Evolutionary conservation across 2,329 filamentous ascomycete species (phyloP).

Genomic region (Penicillium decumbens): DNA sequence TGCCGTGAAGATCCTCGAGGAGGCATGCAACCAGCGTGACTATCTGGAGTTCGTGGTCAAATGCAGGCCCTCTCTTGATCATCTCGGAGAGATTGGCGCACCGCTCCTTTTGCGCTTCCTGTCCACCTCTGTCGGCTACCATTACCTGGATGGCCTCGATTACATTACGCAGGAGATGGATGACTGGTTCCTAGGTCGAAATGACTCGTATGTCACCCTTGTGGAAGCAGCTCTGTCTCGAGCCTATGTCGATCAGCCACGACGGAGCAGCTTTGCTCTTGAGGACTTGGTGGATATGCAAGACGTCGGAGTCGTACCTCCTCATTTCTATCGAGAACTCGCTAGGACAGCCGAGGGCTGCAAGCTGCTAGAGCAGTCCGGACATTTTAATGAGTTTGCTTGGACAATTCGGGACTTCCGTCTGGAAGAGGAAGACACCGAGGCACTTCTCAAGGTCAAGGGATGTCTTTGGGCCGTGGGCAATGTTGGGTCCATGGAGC

Average conservation of each 20-base stretch:
- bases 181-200: slow-evolving; percentile 96
- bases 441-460: slow-evolving; percentile 88
- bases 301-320: slow-evolving; percentile 65
- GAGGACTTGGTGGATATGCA: slow-evolving; percentile 57
- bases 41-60: slow-evolving; percentile 95
- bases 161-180: slow-evolving; percentile 99
- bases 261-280: slow-evolving; percentile 48
- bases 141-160: slow-evolving; percentile 92
- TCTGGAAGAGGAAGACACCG: slow-evolving; percentile 76
- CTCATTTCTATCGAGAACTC: slow-evolving; percentile 94
- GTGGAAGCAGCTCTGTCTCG: slow-evolving; percentile 94
- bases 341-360: slow-evolving; percentile 91
- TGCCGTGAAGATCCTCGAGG: slow-evolving; percentile 93
- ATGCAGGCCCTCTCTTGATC: slow-evolving; percentile 88
- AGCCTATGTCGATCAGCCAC: slow-evolving; percentile 60
- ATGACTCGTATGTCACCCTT: slow-evolving; percentile 89
- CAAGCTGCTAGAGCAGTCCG: slow-evolving; percentile 81
- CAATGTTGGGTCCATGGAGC: slow-evolving; percentile 96
- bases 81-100: slow-evolving; percentile 93
- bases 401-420: slow-evolving; percentile 82
- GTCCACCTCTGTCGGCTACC: slow-evolving; percentile 93
- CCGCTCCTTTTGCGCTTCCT: slow-evolving; percentile 87
- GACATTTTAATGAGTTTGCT: slow-evolving; percentile 92
- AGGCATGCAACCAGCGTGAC: slow-evolving; percentile 87
- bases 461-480: slow-evolving; percentile 96